phyloP scores from a whole-genome alignment of 225 moss, liverwort and hornwort genomes.

The Polytrichum commune region DNA sequence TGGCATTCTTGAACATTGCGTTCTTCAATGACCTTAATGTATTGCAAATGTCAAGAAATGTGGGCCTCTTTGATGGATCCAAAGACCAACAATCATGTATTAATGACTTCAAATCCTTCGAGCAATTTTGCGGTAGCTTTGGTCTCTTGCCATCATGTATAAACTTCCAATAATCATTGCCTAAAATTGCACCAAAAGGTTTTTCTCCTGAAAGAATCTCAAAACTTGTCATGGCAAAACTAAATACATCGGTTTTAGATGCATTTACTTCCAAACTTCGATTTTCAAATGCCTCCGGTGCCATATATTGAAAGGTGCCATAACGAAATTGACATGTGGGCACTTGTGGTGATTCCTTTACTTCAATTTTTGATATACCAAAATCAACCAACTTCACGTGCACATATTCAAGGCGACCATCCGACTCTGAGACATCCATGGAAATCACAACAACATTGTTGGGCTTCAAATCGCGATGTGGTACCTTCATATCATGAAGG shows the following conservation, averaged over 20 bases:
- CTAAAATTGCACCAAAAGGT: background rate
- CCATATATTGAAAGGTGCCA: background rate
- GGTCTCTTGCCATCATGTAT: background rate
- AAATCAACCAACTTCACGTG: background rate
- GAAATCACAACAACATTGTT: background rate
- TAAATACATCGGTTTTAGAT: background rate
- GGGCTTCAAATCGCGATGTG: constrained; percentile 12
- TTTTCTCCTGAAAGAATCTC: background rate
- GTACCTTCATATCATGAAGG: constrained; percentile 5
- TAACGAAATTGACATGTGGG: background rate
- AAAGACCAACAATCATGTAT: background rate
- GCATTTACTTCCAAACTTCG: background rate
- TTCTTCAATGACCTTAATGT: background rate
- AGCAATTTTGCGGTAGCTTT: background rate
- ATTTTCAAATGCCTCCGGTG: background rate
- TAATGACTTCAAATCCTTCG: background rate
- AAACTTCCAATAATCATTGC: background rate
- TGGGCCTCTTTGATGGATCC: background rate
- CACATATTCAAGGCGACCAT: background rate
- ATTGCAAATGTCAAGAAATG: background rate
- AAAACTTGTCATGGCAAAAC: background rate
- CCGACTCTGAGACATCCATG: background rate
- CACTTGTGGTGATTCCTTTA: background rate
- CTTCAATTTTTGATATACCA: constrained; percentile 3
- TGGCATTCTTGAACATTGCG: background rate